Conservation (phyloP, 1,139 yeast genomes). For the Geotrichum histeridarum region DNA sequence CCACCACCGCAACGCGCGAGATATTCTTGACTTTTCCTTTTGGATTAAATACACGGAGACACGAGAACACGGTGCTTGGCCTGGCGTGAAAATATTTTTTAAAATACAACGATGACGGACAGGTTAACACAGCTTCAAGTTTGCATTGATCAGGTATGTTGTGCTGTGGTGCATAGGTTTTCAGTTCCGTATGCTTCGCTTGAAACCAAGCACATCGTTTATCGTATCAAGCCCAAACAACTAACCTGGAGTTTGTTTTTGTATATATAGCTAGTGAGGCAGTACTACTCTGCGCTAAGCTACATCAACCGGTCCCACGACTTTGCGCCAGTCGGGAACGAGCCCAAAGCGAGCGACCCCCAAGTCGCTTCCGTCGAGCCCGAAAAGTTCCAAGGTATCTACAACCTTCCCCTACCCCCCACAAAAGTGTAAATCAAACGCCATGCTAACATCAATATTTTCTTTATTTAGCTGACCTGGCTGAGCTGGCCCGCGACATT, state of each 20-base stretch:
- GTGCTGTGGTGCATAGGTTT: too few species aligned
- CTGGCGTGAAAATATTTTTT: too few species aligned
- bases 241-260: too few species aligned
- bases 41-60: background rate
- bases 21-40: background rate
- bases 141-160: constrained; percentile 67
- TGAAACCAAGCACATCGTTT: background rate
- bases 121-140: constrained; percentile 87
- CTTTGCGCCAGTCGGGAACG: constrained; percentile 47
- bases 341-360: constrained; percentile 52
- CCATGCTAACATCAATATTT: background rate
- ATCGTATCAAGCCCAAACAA: background rate
- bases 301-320: constrained; percentile 73
- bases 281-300: constrained; percentile 84
- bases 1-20: too few species aligned
- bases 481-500: constrained; percentile 67
- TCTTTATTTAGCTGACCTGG: constrained; percentile 31
- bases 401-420: constrained; percentile 22
- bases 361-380: constrained; percentile 40
- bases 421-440: constrained; percentile 19
- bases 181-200: background rate
- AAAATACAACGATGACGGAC: too few species aligned
- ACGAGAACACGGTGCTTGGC: too few species aligned
- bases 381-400: constrained; percentile 36
- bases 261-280: constrained; percentile 57